A percentile compares a stretch with the other conserved stretches of the same genome.
These are phyloP conservation scores for Coniferiporia sulphurascens DNA, from an alignment of 1,284 basidiomycete genomes.

Conservation along the genomic window DNA sequence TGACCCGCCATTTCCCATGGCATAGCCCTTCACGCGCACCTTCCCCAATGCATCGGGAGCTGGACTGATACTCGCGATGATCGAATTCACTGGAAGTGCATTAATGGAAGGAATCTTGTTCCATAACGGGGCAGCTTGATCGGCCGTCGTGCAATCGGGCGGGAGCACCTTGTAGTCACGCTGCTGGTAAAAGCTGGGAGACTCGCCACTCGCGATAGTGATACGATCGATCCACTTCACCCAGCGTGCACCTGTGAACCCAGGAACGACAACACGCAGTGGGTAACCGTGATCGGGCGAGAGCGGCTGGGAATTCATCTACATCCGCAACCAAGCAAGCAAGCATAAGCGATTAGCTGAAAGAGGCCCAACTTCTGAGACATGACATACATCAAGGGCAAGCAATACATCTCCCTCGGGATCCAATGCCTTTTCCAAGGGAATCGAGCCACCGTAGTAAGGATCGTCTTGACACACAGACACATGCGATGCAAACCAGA, in stretches of 20 bases:
- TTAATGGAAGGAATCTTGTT: constrained; percentile 53
- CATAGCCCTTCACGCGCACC: constrained; percentile 54
- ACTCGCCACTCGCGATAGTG: constrained; percentile 47
- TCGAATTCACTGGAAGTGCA: constrained; percentile 57
- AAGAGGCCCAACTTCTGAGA: neutral
- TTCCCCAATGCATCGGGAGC: constrained; percentile 20
- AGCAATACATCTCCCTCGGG: constrained; percentile 48
- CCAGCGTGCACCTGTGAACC: constrained; percentile 69
- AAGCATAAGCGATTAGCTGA: neutral
- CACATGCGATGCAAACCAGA: constrained; percentile 58
- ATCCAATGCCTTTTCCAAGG: constrained; percentile 45
- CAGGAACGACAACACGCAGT: constrained; percentile 64
- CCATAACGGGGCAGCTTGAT: constrained; percentile 37
- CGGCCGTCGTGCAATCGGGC: constrained; percentile 38
- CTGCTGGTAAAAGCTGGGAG: constrained; percentile 63
- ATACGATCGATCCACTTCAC: constrained; percentile 74
- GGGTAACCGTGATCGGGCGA: constrained; percentile 65
- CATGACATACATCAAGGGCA: constrained; percentile 50
- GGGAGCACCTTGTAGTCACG: constrained; percentile 64
- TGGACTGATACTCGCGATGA: constrained; percentile 41
- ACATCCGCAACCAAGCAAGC: neutral
- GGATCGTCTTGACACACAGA: constrained; percentile 56
- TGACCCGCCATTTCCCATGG: constrained; percentile 38
- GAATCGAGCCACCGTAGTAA: constrained; percentile 58
- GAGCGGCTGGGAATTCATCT: constrained; percentile 66